Conservation (phyloP, 768 basidiomycete genomes). For the Termitomyces titanicus region DNA sequence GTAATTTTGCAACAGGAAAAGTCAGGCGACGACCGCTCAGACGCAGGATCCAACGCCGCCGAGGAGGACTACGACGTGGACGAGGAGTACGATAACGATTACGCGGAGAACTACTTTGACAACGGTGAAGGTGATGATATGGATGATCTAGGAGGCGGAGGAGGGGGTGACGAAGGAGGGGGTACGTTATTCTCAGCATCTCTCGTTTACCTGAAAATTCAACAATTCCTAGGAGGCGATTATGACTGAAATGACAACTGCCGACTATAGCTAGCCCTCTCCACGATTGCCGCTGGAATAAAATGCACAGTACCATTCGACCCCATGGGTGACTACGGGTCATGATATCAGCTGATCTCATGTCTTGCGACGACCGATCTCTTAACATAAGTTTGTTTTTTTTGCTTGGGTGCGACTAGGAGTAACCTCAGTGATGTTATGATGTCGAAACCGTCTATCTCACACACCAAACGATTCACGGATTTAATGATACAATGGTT, state of each 20-base stretch:
- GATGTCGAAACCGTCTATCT: too few relatives aligned
- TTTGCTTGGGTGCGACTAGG: too few relatives aligned
- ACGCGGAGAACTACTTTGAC: slow-evolving; percentile 89
- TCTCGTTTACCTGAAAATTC: background rate
- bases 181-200: slow-evolving; percentile 25
- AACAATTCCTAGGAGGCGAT: slow-evolving; percentile 5
- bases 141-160: slow-evolving; percentile 74
- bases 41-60: slow-evolving; percentile 59
- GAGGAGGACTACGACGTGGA: slow-evolving; percentile 83
- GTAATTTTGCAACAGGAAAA: slow-evolving; percentile 46
- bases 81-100: slow-evolving; percentile 90
- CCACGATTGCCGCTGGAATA: background rate
- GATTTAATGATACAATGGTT: too few relatives aligned
- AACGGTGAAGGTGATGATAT: slow-evolving; percentile 81
- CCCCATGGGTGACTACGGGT: too few relatives aligned
- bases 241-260: slow-evolving; percentile 5
- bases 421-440: too few relatives aligned
- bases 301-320: background rate
- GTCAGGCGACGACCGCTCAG: slow-evolving; percentile 66
- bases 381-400: background rate
- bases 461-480: too few relatives aligned
- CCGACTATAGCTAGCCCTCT: background rate
- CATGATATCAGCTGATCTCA: too few relatives aligned
- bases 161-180: slow-evolving; percentile 64
- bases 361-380: background rate